Evolutionary conservation across 345 rosid genomes (phyloP), one percentile per base, ranked within the genome.

Genomic region (Linum tenue): DNA sequence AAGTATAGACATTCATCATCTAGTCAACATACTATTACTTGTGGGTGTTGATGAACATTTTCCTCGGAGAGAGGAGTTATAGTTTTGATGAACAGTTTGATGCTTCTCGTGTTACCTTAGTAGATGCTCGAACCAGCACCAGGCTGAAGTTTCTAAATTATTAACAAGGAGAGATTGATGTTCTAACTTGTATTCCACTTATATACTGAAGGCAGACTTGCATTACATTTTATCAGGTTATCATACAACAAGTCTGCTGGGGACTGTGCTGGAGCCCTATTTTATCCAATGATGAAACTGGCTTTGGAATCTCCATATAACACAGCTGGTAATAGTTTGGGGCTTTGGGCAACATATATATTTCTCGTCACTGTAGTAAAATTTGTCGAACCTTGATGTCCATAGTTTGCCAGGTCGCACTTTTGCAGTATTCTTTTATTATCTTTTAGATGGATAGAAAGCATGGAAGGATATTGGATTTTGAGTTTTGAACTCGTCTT

Each of bases 261-360:
- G 60, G 97, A 88, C 76, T 90, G 95, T 84, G 86, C 87, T 65
- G 97, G 96, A 64, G 97, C 96, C 53, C 51, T 83, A 72, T 94
- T 94, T 78, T 81, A 83, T 77, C 85, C 97, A 5, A 85, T 94
- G 89, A 81, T 90, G 87, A 94, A 86, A 70, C 74, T 78, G 70
- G 89, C 96, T 5, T 43, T 83, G 58, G 89, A 86, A 68, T 72
- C 80, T 66, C 74, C 86, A 41, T 83, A 81, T 57, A 60, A 55
- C 68, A 75, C 86, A 1, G 64, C 77, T 42, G 66, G 88, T 87
- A 77, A 60, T 76, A 58, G 53, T 50, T 55, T 48, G n/a, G n/a
- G n/a, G n/a, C n/a, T n/a, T n/a, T n/a, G 53, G 53, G 14, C 53
- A 6, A 48, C 53, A 9, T 10, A 6, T 15, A 9, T 48, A 48